Base-by-base conservation (phyloP, 306 rosid genomes). In the barrel medic (Medicago truncatula) region DNA sequence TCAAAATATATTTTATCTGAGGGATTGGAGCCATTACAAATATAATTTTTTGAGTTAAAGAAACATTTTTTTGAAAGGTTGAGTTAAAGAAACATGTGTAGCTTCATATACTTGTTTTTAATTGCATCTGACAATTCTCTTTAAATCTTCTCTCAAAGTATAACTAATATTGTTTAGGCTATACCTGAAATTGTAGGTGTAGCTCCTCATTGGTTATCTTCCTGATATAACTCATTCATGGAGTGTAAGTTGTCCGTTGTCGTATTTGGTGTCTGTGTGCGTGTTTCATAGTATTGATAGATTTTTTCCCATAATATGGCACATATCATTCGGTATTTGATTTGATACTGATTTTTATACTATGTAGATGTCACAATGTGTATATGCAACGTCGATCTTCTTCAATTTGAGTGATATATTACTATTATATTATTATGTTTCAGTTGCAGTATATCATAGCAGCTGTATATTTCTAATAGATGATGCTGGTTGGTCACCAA, bases 171-270 rank as follows among this genome's bases (percentile, higher is more conserved):
- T 1, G 90, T 92, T 60, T 97, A 96, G 78, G 97, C 97, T 2
- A 68, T 92, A 71, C 99, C 97, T 61, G 97, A 96, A 77, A 92
- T 92, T 39, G 87, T 95, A 64, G 97, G 97, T 23, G 96, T 95
- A 67, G 94, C 96, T 0, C 23, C 96, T 92, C 86, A 89, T 97
- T 2, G 97, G 96, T 54, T 90, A 89, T 78, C 96, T 92, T 83
- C 95, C 90, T 70, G 99, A 95, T 81, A 78, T 50, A 81, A 95
- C 99, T 81, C 97, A 95, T 89, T 95, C 97, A 46, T 95, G 99
- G 97, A 88, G 97, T 82, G 97, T 95, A 88, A 89, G 99, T 89
- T 70, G 47, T 54, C 31, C 0, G 31, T 28, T 28, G 31, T 28
- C 4, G 4, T 28, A 4, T 28, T 28, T 3, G 31, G 31, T 28